Percentiles rank a stretch among this genome's conserved stretches.
phyloP scores from a whole-genome alignment of 2,329 filamentous ascomycete genomes.

The Trichoderma guizhouense region DNA sequence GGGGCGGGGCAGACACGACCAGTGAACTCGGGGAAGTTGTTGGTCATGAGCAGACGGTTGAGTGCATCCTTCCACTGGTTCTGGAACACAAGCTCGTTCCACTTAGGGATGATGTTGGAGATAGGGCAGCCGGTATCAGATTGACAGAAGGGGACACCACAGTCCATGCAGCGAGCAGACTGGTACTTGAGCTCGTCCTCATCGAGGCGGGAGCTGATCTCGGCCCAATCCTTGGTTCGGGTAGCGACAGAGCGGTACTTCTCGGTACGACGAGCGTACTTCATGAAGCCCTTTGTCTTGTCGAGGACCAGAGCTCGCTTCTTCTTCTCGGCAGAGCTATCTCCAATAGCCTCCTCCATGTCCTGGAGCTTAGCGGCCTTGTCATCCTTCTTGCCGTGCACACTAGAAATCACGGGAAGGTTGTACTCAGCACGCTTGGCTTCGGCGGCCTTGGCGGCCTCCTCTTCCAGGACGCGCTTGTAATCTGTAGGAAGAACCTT shows the following conservation, averaged over 20 bases:
- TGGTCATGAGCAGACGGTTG: conserved; percentile 89
- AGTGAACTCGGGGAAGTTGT: conserved; percentile 98
- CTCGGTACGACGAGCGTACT: conserved; percentile 87
- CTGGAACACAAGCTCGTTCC: conserved; percentile 78
- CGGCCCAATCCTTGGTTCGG: conserved; percentile 87
- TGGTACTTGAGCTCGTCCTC: conserved; percentile 97
- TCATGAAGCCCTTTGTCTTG: conserved; percentile 97
- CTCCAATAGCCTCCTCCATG: conserved; percentile 86
- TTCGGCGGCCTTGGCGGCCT: conserved; percentile 79
- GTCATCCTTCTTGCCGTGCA: conserved; percentile 58
- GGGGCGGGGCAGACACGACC: conserved; percentile 95
- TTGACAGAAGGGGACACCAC: conserved; percentile 96
- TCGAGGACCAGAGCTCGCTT: conserved; percentile 89
- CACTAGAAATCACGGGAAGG: conserved; percentile 71
- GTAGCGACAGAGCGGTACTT: conserved; percentile 86
- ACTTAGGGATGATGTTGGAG: conserved; percentile 96
- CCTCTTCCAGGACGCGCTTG: conserved; percentile 85
- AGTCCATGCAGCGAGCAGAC: conserved; percentile 96
- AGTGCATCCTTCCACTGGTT: conserved; percentile 88
- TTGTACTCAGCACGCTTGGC: conserved; percentile 82
- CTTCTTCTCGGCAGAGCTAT: conserved; percentile 86
- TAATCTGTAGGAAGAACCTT: conserved; percentile 94
- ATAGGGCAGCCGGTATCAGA: conserved; percentile 95
- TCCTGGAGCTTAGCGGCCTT: conserved; percentile 72
- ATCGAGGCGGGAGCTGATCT: conserved; percentile 80